Evolutionary conservation across 371 early-diverging fungal species (phyloP).

Genomic region (Mucor plumbeus): DNA sequence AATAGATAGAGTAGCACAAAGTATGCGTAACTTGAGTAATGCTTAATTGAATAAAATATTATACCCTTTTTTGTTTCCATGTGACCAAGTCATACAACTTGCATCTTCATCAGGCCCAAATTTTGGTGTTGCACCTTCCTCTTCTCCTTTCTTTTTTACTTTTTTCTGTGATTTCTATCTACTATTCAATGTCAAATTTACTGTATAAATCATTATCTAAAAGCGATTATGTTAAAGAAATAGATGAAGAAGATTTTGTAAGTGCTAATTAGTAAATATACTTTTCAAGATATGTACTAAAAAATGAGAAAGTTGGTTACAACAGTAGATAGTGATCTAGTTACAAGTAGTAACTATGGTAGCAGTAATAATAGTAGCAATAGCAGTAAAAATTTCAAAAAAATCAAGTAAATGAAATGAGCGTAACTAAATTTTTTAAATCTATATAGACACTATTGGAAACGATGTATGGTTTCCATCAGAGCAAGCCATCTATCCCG

Average conservation of each 20-base stretch:
- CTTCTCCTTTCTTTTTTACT: slow-evolving; percentile 1
- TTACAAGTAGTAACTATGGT: slow-evolving; percentile 10
- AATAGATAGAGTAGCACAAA: slow-evolving; percentile 40
- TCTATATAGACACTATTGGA: slow-evolving; percentile 4
- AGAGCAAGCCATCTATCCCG: background rate
- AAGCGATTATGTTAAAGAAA: background rate
- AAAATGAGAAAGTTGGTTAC: background rate
- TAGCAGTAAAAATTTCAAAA: background rate
- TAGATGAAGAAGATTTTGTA: background rate
- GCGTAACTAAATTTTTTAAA: background rate
- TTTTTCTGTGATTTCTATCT: background rate
- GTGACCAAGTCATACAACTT: slow-evolving; percentile 5
- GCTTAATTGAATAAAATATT: slow-evolving; percentile 12
- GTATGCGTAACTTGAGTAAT: slow-evolving; percentile 32
- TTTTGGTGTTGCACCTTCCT: background rate
- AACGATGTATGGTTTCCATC: slow-evolving; percentile 16
- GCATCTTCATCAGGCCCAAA: background rate
- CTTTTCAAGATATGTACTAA: background rate
- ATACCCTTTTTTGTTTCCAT: slow-evolving; percentile 19
- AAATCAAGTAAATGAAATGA: background rate
- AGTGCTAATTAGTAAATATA: background rate
- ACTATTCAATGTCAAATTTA: background rate
- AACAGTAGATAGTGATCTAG: background rate
- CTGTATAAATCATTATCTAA: background rate
- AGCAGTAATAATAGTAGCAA: slow-evolving; percentile 11